These are phyloP conservation scores for Colletotrichum brevisporum DNA, from an alignment of 2,329 filamentous ascomycete species.

Conservation along the genomic window DNA sequence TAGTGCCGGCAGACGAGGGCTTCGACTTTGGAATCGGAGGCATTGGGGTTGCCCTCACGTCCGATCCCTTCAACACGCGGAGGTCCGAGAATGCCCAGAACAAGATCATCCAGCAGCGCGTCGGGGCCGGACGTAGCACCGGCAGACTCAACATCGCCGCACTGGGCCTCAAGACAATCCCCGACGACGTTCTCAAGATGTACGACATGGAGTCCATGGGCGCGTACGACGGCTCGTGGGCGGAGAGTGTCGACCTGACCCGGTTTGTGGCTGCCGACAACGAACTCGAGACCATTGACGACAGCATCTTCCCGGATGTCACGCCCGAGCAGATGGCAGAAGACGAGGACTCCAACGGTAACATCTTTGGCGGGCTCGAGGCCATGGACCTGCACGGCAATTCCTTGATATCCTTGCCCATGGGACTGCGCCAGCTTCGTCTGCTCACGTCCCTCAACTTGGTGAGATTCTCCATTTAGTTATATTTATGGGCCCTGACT, in stretches of 20 bases:
- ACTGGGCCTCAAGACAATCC: slow-evolving; percentile 83
- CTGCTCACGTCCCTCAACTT: slow-evolving; percentile 87
- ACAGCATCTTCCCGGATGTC: slow-evolving; percentile 83
- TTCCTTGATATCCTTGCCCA: slow-evolving; percentile 77
- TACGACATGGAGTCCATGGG: slow-evolving; percentile 83
- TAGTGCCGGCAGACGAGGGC: slow-evolving; percentile 61
- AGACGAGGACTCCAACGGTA: slow-evolving; percentile 76
- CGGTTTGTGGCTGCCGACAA: slow-evolving; percentile 92
- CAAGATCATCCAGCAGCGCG: slow-evolving; percentile 80
- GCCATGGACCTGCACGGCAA: slow-evolving; percentile 91
- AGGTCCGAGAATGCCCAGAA: slow-evolving; percentile 70
- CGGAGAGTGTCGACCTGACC: slow-evolving; percentile 89
- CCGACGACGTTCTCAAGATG: slow-evolving; percentile 88
- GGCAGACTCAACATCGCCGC: slow-evolving; percentile 92
- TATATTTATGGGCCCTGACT: slow-evolving; percentile 16
- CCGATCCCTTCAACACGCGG: slow-evolving; percentile 80
- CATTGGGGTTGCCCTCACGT: slow-evolving; percentile 27
- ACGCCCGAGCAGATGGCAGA: slow-evolving; percentile 69
- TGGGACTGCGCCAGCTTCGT: slow-evolving; percentile 80
- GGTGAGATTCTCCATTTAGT: slow-evolving; percentile 59
- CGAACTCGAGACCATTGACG: slow-evolving; percentile 81
- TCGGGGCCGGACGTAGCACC: slow-evolving; percentile 80
- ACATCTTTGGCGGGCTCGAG: slow-evolving; percentile 87
- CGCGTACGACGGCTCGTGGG: slow-evolving; percentile 80
- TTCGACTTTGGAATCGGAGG: slow-evolving; percentile 65